Conservation (phyloP, 2,329 filamentous ascomycete species). For the Knufia fluminis region DNA sequence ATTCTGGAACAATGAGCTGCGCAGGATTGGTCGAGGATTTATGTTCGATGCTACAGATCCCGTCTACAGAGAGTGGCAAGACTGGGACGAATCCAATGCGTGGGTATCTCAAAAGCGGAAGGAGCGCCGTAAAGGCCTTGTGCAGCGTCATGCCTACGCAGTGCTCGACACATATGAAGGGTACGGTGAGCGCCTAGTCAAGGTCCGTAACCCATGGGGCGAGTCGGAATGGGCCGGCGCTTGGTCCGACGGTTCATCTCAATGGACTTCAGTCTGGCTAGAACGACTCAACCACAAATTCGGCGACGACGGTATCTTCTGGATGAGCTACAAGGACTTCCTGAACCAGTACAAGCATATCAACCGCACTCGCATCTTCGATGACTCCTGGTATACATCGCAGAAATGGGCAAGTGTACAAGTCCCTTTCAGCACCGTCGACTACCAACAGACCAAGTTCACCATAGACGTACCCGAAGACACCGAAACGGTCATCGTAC, state of each 20-base stretch:
- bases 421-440: slow-evolving; percentile 49
- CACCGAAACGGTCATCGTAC: slow-evolving; percentile 48
- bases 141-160: slow-evolving; percentile 46
- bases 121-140: slow-evolving; percentile 35
- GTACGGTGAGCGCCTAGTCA: slow-evolving; percentile 54
- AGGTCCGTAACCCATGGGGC: slow-evolving; percentile 66
- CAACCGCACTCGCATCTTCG: slow-evolving; percentile 52
- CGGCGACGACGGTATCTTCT: slow-evolving; percentile 63
- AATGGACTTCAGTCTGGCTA: slow-evolving; percentile 77
- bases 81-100: slow-evolving; percentile 10
- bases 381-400: slow-evolving; percentile 50
- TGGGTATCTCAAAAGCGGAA: slow-evolving; percentile 16
- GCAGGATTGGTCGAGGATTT: slow-evolving; percentile 72
- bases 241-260: slow-evolving; percentile 73
- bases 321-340: slow-evolving; percentile 52
- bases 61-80: slow-evolving; percentile 22
- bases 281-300: slow-evolving; percentile 63
- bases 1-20: slow-evolving; percentile 75
- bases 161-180: slow-evolving; percentile 53
- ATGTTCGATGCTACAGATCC: slow-evolving; percentile 40
- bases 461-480: slow-evolving; percentile 43
- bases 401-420: slow-evolving; percentile 54
- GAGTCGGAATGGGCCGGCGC: slow-evolving; percentile 70
- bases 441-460: slow-evolving; percentile 54
- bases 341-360: slow-evolving; percentile 51